Evolutionary conservation across 495 filamentous ascomycete species (phyloP).

Genomic region (Aspergillus carlsbadensis): DNA sequence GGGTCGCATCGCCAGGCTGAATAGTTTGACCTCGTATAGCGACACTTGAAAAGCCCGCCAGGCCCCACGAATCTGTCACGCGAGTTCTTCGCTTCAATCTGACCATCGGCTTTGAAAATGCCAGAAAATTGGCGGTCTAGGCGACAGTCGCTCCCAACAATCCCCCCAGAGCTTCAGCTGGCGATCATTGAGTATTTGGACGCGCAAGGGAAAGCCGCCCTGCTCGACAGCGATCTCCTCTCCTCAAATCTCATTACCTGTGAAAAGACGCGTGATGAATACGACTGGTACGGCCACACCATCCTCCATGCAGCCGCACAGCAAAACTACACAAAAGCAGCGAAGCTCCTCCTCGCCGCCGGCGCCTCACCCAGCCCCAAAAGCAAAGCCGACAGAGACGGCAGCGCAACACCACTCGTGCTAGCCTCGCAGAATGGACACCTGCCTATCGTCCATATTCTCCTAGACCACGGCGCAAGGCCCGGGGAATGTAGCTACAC

Average conservation of each 20-base stretch:
- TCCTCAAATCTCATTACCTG: neutral
- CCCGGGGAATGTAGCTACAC: neutral
- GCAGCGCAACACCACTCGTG: neutral
- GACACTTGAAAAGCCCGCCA: no score
- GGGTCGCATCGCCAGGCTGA: no score
- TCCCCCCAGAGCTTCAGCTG: neutral
- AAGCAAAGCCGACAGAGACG: neutral
- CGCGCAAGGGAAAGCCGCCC: neutral
- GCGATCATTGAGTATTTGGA: neutral
- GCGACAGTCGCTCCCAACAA: neutral
- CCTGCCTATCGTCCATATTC: neutral
- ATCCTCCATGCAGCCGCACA: neutral
- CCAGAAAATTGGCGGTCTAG: neutral
- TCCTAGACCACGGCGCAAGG: neutral
- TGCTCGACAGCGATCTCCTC: neutral
- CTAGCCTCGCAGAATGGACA: neutral
- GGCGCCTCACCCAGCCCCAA: neutral
- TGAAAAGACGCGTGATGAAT: neutral
- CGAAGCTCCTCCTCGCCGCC: neutral
- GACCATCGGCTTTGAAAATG: no score
- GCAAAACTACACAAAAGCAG: neutral
- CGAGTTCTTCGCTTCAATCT: no score
- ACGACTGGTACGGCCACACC: neutral
- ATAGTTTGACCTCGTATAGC: no score
- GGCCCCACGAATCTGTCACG: no score